Evolutionary conservation across 2,329 filamentous ascomycete species (phyloP).

Genomic region (Aspergillus amoenus): DNA sequence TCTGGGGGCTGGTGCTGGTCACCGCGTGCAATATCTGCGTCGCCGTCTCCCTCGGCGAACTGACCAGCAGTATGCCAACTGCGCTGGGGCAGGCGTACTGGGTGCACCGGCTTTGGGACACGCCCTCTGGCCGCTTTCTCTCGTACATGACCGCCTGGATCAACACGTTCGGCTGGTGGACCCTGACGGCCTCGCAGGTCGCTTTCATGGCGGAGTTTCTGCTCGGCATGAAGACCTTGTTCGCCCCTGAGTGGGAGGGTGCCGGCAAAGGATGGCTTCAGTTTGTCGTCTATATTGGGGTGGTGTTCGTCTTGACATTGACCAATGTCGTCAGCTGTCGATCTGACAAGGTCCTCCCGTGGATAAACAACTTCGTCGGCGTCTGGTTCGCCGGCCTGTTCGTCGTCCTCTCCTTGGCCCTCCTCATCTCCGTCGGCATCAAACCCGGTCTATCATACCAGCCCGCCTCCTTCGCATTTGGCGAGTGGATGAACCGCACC

Average conservation of each 20-base stretch:
- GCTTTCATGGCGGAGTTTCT: slow-evolving; percentile 61
- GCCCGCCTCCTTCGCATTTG: slow-evolving; percentile 54
- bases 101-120: slow-evolving; percentile 47
- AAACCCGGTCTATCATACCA: slow-evolving; percentile 49
- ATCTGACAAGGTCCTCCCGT: slow-evolving; percentile 48
- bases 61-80: slow-evolving; percentile 63
- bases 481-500: slow-evolving; percentile 51
- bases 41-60: slow-evolving; percentile 65
- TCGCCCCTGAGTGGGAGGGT: slow-evolving; percentile 49
- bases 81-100: slow-evolving; percentile 62
- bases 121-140: slow-evolving; percentile 46
- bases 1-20: slow-evolving; percentile 68
- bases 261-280: slow-evolving; percentile 51
- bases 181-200: slow-evolving; percentile 55
- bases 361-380: slow-evolving; percentile 59
- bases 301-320: slow-evolving; percentile 49
- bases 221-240: slow-evolving; percentile 57
- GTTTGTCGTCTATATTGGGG: slow-evolving; percentile 56
- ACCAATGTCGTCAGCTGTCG: slow-evolving; percentile 56
- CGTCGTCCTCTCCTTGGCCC: slow-evolving; percentile 51
- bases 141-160: slow-evolving; percentile 62
- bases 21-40: slow-evolving; percentile 63
- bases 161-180: slow-evolving; percentile 62
- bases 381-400: slow-evolving; percentile 55
- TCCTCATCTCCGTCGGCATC: slow-evolving; percentile 54